Evolutionary conservation across 352 stramenopile species (phyloP).

Genomic region (Pythium guiyangense): DNA sequence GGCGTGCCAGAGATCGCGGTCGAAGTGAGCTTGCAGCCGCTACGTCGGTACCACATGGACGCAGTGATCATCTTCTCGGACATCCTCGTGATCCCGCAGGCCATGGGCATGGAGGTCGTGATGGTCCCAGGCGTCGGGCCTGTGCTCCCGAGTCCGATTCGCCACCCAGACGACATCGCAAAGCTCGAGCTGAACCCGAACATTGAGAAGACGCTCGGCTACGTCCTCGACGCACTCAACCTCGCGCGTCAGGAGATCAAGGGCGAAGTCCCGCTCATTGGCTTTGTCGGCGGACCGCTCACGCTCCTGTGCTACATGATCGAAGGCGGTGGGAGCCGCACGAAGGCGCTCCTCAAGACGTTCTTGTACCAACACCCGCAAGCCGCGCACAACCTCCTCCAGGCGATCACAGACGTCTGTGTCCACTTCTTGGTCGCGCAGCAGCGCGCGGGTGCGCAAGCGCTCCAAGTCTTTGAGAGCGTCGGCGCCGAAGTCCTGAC

Average conservation of each 20-base stretch:
- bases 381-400: conserved; percentile 88
- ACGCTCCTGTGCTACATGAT: conserved; percentile 99
- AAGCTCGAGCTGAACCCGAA: conserved; percentile 87
- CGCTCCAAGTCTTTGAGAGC: conserved; percentile 97
- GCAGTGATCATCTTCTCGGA: conserved; percentile 99
- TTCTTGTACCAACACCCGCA: conserved; percentile 94
- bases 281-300: conserved; percentile 96
- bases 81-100: conserved; percentile 96
- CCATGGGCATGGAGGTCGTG: conserved; percentile 94
- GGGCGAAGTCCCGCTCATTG: conserved; percentile 94
- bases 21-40: conserved; percentile 96
- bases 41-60: conserved; percentile 93
- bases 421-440: conserved; percentile 95
- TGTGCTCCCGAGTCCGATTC: conserved; percentile 70
- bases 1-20: conserved; percentile 82
- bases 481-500: conserved; percentile 94
- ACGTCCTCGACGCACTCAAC: conserved; percentile 94
- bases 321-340: conserved; percentile 94
- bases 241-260: conserved; percentile 90
- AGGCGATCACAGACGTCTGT: conserved; percentile 93
- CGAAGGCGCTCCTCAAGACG: conserved; percentile 91
- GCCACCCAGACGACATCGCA: conserved; percentile 85
- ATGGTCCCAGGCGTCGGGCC: conserved; percentile 95
- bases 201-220: conserved; percentile 92
- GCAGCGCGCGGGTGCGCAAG: conserved; percentile 92